Percentiles rank a stretch among this genome's conserved stretches.
Conservation (phyloP, 345 rosid genomes). For the Lepidium africanum region DNA sequence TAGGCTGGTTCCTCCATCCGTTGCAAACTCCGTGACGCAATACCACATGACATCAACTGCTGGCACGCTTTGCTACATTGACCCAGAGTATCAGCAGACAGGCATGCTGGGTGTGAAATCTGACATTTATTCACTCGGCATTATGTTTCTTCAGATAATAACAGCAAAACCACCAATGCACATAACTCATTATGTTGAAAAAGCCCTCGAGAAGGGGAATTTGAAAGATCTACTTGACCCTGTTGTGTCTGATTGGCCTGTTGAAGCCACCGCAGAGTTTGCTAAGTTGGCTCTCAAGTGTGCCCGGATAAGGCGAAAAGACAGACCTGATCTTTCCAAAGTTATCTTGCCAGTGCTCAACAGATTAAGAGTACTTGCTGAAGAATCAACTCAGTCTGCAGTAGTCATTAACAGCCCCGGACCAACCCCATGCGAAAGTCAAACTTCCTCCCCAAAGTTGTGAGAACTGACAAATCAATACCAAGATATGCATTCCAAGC, state of each 20-base stretch:
- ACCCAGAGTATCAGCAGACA: conserved; percentile 91
- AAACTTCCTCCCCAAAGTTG: conserved; percentile 20
- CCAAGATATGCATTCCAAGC: not conserved
- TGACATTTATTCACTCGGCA: conserved; percentile 74
- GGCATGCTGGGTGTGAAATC: conserved; percentile 86
- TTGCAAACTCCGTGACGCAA: conserved; percentile 71
- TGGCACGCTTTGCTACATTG: conserved; percentile 89
- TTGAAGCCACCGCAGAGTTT: conserved; percentile 59
- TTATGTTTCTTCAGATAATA: conserved; percentile 64
- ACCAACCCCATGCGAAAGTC: conserved; percentile 29
- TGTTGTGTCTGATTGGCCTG: conserved; percentile 60
- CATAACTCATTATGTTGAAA: conserved; percentile 56
- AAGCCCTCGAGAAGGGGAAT: conserved; percentile 54
- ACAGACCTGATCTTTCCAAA: conserved; percentile 74
- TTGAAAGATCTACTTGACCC: conserved; percentile 59
- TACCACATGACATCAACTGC: conserved; percentile 85
- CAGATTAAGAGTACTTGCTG: conserved; percentile 54
- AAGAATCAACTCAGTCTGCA: conserved; percentile 32
- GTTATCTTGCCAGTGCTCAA: conserved; percentile 63
- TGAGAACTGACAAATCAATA: conserved; percentile 11
- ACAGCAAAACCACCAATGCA: conserved; percentile 82
- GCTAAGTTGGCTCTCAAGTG: conserved; percentile 62
- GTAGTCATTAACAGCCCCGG: conserved; percentile 23
- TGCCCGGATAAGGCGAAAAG: conserved; percentile 69
- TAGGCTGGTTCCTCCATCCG: conserved; percentile 78